Percentiles rank a stretch among this genome's conserved stretches.
These are phyloP conservation scores for Meira nashicola DNA, from an alignment of 1,284 basidiomycete genomes.

Conservation along the genomic window DNA sequence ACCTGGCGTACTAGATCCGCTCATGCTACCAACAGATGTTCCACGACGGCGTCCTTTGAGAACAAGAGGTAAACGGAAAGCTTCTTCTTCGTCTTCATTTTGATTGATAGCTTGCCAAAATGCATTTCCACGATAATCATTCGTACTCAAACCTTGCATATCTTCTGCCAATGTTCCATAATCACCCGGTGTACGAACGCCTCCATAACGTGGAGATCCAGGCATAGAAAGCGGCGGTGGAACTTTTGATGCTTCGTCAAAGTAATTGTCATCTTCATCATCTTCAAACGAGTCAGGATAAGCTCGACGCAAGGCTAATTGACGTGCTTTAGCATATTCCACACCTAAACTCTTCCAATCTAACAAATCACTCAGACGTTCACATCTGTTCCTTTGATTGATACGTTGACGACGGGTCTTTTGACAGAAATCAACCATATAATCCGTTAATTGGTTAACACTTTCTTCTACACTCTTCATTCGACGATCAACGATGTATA, in stretches of 20 bases:
- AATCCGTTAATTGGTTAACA: conserved; percentile 62
- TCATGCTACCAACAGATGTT: conserved; percentile 42
- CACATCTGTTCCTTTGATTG: conserved; percentile 96
- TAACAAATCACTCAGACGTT: conserved; percentile 68
- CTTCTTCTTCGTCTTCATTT: conserved; percentile 43
- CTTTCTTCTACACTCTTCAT: conserved; percentile 85
- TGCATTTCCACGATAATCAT: conserved; percentile 40
- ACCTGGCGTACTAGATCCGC: conserved; percentile 42
- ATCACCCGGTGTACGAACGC: conserved; percentile 42
- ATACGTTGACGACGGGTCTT: conserved; percentile 95
- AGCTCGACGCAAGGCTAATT: conserved; percentile 83
- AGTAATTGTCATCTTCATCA: conserved; percentile 63
- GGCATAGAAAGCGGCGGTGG: conserved; percentile 72
- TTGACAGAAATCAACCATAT: conserved; percentile 61
- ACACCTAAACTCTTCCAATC: conserved; percentile 98
- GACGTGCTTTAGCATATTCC: conserved; percentile 91
- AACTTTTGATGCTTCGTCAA: conserved; percentile 62
- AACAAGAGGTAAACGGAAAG: conserved; percentile 39
- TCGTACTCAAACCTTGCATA: conserved; percentile 42
- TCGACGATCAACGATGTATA: conserved; percentile 89
- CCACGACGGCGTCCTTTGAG: conserved; percentile 38
- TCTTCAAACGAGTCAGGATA: conserved; percentile 86
- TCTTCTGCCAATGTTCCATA: conserved; percentile 45
- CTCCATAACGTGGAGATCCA: conserved; percentile 69
- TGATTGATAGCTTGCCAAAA: conserved; percentile 46